These are phyloP conservation scores for Pulicaria dysenterica DNA, from an alignment of 129 eudicot genomes.

Conservation along the genomic window DNA sequence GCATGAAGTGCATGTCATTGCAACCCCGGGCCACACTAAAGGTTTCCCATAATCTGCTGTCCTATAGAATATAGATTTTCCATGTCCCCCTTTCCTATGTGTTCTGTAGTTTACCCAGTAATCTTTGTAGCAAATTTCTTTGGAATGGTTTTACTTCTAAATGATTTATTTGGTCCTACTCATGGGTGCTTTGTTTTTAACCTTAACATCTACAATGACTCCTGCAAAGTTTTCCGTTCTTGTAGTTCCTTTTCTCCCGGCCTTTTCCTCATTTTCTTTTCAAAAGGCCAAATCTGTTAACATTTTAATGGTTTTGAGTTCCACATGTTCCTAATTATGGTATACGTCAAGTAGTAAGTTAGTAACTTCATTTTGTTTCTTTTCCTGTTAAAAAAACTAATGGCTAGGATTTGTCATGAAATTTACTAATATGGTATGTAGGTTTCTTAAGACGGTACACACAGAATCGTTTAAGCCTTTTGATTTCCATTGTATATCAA, in stretches of 20 bases:
- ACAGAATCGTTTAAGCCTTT: slow-evolving; percentile 13
- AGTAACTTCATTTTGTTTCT: background rate
- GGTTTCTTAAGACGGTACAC: background rate
- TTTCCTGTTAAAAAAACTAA: slow-evolving; percentile 7
- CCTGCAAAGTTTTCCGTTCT: background rate
- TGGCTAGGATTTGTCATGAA: slow-evolving; percentile 10
- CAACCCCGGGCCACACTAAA: slow-evolving; percentile 91
- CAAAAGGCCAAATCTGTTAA: background rate
- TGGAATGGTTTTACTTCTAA: too few species aligned
- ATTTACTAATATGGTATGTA: slow-evolving; percentile 4
- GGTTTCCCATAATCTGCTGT: slow-evolving; percentile 40
- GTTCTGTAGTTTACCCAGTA: background rate
- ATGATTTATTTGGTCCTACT: too few species aligned
- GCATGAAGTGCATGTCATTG: slow-evolving; percentile 86
- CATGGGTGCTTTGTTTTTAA: background rate
- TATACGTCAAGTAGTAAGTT: background rate
- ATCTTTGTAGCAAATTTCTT: background rate
- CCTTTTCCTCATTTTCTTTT: background rate
- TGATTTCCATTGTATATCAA: slow-evolving; percentile 6
- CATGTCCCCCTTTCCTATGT: too few species aligned
- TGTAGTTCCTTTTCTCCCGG: background rate
- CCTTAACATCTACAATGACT: background rate
- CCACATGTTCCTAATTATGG: background rate
- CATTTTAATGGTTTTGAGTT: background rate
- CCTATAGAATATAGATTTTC: background rate